Percentiles rank a stretch among this genome's conserved stretches.
Evolutionary conservation across 768 basidiomycete species (phyloP).

Genomic region (Symmetrospora coprosmae): DNA sequence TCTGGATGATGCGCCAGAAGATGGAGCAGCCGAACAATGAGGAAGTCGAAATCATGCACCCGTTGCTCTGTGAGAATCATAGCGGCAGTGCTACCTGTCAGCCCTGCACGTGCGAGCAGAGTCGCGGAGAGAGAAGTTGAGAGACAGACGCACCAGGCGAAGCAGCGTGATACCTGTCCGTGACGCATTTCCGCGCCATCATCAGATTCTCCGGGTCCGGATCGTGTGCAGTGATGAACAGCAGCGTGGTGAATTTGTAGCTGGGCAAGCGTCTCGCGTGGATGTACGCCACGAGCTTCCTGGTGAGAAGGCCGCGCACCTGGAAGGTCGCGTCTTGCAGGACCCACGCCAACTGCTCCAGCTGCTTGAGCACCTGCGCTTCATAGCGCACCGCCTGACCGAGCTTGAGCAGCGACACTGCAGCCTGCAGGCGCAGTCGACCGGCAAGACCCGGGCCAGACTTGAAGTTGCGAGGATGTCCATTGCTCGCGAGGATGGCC

Average conservation of each 20-base stretch:
- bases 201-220: constrained; percentile 66
- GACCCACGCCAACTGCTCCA: constrained; percentile 4
- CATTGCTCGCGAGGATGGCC: constrained; percentile 52
- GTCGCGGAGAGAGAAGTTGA: neutral
- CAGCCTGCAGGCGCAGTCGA: constrained; percentile 70
- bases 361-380: neutral
- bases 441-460: constrained; percentile 43
- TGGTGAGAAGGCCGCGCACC: constrained; percentile 63
- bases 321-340: constrained; percentile 71
- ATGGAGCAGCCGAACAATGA: constrained; percentile 73
- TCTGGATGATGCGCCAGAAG: constrained; percentile 90
- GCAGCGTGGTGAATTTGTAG: constrained; percentile 62
- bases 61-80: constrained; percentile 43
- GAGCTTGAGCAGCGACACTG: constrained; percentile 64
- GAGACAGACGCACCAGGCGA: neutral
- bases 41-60: constrained; percentile 49
- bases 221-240: constrained; percentile 79
- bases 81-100: too few relatives aligned
- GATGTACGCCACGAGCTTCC: constrained; percentile 56
- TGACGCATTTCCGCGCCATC: neutral
- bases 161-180: neutral
- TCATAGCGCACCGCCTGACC: constrained; percentile 48
- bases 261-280: constrained; percentile 46
- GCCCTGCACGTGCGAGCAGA: neutral
- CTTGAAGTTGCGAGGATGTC: constrained; percentile 31